phyloP scores from a whole-genome alignment of 2,329 filamentous ascomycete genomes.

The Verticillium isaacii region DNA sequence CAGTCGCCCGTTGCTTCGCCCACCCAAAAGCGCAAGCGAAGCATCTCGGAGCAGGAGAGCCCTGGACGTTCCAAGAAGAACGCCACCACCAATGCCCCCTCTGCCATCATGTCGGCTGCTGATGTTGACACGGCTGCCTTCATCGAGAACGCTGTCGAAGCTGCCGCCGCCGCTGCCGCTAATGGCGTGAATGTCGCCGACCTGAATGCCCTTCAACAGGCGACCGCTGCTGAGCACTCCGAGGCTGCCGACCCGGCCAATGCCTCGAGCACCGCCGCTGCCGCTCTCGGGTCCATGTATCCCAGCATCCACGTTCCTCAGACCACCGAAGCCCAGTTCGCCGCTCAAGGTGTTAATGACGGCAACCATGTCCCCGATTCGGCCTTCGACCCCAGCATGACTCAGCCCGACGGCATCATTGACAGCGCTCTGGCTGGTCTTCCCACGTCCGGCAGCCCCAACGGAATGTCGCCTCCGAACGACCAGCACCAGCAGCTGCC shows the following conservation, averaged over 20 bases:
- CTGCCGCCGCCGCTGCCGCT: conserved; percentile 28
- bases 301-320: conserved; percentile 54
- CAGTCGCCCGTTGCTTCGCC: conserved; percentile 25
- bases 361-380: conserved; percentile 27
- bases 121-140: conserved; percentile 44
- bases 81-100: conserved; percentile 23
- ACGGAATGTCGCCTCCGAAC: conserved; percentile 6
- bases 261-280: conserved; percentile 55
- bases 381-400: conserved; percentile 27
- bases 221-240: conserved; percentile 39
- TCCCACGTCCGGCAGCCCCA: conserved; percentile 5
- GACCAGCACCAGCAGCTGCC: not conserved
- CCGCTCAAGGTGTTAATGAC: conserved; percentile 40
- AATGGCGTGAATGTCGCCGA: conserved; percentile 46
- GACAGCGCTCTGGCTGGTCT: conserved; percentile 2
- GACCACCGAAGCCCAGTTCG: conserved; percentile 56
- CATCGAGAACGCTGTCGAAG: conserved; percentile 49
- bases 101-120: conserved; percentile 37
- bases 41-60: conserved; percentile 37
- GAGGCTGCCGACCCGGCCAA: conserved; percentile 45
- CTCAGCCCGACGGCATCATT: conserved; percentile 27
- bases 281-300: conserved; percentile 53
- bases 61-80: conserved; percentile 48
- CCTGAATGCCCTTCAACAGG: conserved; percentile 53
- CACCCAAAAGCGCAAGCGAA: conserved; percentile 52